Percentiles rank a stretch among this genome's conserved stretches.
Conservation (phyloP, 2,329 filamentous ascomycete species). For the Dactylonectria macrodidyma region DNA sequence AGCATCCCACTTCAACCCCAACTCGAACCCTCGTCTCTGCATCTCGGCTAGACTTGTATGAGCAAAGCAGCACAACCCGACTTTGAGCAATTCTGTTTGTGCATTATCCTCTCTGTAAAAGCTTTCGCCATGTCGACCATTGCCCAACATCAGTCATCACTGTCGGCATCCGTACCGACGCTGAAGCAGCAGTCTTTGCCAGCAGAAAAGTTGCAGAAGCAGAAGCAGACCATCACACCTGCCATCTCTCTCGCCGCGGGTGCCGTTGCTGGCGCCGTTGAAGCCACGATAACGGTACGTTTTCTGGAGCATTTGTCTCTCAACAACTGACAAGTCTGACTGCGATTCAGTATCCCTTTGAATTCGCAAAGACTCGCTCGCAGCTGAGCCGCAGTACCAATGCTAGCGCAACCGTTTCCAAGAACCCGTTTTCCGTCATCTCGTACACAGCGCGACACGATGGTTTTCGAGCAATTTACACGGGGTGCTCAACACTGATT, state of each 20-base stretch:
- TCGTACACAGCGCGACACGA: slow-evolving; percentile 68
- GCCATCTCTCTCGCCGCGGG: slow-evolving; percentile 65
- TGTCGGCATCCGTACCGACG: neutral
- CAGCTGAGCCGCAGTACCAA: slow-evolving; percentile 62
- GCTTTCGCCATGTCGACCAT: neutral
- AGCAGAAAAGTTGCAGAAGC: slow-evolving; percentile 3
- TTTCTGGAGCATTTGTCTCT: neutral
- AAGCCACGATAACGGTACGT: slow-evolving; percentile 65
- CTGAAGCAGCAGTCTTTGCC: neutral
- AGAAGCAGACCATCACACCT: slow-evolving; percentile 49
- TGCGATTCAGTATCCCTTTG: slow-evolving; percentile 72
- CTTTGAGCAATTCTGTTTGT: neutral
- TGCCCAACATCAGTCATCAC: neutral
- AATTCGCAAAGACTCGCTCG: slow-evolving; percentile 77
- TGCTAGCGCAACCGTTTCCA: slow-evolving; percentile 40
- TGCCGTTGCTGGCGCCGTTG: slow-evolving; percentile 66
- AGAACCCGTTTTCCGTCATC: slow-evolving; percentile 73
- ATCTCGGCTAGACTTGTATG: neutral
- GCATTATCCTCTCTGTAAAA: neutral
- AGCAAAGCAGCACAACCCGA: neutral
- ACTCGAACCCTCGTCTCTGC: neutral
- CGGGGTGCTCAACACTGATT: slow-evolving; percentile 73
- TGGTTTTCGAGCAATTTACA: slow-evolving; percentile 72
- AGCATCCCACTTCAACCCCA: neutral
- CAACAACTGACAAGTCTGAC: neutral